Percentiles rank a stretch among this genome's conserved stretches.
Evolutionary conservation across 257 asterid genomes (phyloP).

Genomic region (Oldenlandia corymbosa): DNA sequence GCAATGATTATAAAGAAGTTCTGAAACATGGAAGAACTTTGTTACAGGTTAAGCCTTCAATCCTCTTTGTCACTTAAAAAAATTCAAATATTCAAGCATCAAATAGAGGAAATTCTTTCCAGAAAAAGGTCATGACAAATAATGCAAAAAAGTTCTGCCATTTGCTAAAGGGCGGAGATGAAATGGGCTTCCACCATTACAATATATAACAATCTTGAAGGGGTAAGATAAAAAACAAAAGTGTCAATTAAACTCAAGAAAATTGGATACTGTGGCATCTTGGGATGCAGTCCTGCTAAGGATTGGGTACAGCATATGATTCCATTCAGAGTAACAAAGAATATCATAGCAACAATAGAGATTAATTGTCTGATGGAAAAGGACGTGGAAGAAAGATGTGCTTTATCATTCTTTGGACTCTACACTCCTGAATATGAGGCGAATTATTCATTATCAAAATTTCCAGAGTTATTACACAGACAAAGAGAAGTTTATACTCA

Average conservation of each 20-base stretch:
- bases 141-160: constrained; percentile 8
- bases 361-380: constrained; percentile 5
- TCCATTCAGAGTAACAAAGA: constrained; percentile 11
- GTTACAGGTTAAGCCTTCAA: no score
- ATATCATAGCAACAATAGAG: neutral
- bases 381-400: neutral
- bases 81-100: neutral
- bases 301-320: constrained; percentile 17
- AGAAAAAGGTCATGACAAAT: neutral
- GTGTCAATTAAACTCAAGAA: constrained; percentile 9
- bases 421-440: neutral
- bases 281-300: constrained; percentile 38
- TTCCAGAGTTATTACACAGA: neutral
- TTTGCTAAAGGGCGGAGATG: constrained; percentile 5
- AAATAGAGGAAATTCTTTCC: neutral
- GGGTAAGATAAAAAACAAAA: constrained; percentile 13
- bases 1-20: neutral
- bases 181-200: neutral
- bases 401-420: neutral
- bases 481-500: neutral
- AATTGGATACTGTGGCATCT: constrained; percentile 29
- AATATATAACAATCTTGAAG: neutral
- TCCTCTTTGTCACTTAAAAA: no score
- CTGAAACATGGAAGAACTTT: no score
- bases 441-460: constrained; percentile 2